Percentiles rank a stretch among this genome's conserved stretches.
Evolutionary conservation across 2,329 filamentous ascomycete species (phyloP).

Genomic region (Venturiaceae sp.): DNA sequence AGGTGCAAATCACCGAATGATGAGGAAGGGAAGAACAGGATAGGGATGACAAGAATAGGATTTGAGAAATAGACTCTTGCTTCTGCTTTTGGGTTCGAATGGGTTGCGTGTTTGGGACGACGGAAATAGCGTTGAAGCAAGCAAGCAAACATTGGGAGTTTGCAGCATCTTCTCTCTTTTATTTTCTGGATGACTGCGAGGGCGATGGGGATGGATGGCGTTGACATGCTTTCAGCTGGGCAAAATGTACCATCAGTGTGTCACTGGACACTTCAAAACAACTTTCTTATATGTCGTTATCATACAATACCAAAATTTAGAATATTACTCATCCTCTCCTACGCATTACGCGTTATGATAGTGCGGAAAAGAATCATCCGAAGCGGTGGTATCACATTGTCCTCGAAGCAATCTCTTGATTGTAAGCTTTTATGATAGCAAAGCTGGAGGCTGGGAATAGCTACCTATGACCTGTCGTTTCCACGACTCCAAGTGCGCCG

Average conservation of each 20-base stretch:
- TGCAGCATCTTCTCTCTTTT: not conserved
- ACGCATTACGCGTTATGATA: too few relatives aligned
- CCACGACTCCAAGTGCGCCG: not conserved
- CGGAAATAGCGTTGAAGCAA: not conserved
- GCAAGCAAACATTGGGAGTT: not conserved
- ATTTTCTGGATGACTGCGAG: not conserved
- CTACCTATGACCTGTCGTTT: not conserved
- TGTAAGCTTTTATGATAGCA: not conserved
- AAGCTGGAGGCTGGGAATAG: constrained; percentile 1
- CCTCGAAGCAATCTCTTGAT: not conserved
- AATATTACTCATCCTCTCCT: too few relatives aligned
- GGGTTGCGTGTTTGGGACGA: not conserved
- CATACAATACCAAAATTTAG: too few relatives aligned
- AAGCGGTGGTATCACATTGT: not conserved
- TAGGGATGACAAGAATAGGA: not conserved
- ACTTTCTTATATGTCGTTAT: too few relatives aligned
- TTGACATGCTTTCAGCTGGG: too few relatives aligned
- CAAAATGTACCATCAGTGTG: too few relatives aligned
- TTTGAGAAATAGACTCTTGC: not conserved
- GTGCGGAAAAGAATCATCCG: too few relatives aligned
- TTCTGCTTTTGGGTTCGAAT: not conserved
- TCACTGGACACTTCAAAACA: too few relatives aligned
- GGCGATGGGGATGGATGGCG: too few relatives aligned
- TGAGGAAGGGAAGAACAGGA: not conserved
- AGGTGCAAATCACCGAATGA: not conserved